These are phyloP conservation scores for Alternaria triticina DNA, from an alignment of 2,329 filamentous ascomycete genomes.

Conservation along the genomic window DNA sequence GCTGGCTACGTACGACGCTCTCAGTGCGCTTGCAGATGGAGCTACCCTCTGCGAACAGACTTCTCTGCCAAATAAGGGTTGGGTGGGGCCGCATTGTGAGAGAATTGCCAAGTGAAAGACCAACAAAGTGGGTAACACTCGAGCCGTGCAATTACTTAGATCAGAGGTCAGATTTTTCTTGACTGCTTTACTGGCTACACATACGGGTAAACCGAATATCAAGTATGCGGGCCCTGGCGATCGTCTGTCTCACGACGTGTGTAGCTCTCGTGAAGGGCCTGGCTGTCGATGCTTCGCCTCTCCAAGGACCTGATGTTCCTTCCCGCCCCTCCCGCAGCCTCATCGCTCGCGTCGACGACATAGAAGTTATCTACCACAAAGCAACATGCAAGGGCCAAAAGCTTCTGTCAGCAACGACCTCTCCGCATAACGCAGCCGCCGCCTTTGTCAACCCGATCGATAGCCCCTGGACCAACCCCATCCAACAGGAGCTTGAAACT, in stretches of 20 bases:
- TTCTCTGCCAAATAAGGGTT: too few species aligned
- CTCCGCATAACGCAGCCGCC: neutral
- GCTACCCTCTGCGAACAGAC: too few species aligned
- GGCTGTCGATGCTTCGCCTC: neutral
- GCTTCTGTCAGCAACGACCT: constrained; percentile 1
- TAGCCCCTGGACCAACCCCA: constrained; percentile 12
- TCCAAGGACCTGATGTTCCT: too few species aligned
- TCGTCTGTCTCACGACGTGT: neutral
- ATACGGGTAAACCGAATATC: neutral
- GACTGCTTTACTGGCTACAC: neutral
- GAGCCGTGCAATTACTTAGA: neutral
- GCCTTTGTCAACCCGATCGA: constrained; percentile 12
- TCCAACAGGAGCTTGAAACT: constrained; percentile 5
- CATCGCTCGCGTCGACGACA: neutral
- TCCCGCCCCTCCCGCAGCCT: neutral
- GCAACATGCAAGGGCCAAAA: neutral
- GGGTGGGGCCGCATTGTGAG: neutral
- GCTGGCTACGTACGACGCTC: neutral
- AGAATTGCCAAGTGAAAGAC: neutral
- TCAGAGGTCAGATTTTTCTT: neutral
- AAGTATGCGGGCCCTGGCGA: neutral
- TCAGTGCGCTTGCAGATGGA: neutral
- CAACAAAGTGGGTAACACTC: neutral
- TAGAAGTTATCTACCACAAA: neutral
- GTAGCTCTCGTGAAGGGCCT: neutral